A percentile compares a stretch with the other conserved stretches of the same genome.
These are phyloP conservation scores for Panaeolus papilionaceus DNA, from an alignment of 768 basidiomycete species.

Conservation along the genomic window DNA sequence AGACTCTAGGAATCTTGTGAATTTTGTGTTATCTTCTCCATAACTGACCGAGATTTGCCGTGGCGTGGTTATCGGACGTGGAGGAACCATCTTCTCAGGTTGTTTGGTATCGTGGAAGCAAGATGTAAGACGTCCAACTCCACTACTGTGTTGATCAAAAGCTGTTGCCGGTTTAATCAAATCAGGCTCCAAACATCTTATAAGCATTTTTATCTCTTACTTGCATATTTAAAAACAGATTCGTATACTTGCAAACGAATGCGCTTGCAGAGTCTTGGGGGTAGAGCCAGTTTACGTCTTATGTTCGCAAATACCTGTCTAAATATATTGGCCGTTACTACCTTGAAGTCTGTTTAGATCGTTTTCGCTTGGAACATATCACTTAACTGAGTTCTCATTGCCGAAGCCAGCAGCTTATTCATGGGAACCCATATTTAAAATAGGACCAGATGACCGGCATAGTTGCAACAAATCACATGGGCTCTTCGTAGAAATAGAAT, in stretches of 20 bases:
- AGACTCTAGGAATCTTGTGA: not conserved
- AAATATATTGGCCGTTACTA: not conserved
- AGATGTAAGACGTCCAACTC: not conserved
- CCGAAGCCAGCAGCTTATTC: conserved; percentile 4
- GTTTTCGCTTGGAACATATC: not conserved
- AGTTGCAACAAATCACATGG: not conserved
- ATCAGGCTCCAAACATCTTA: not conserved
- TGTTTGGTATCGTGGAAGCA: not conserved
- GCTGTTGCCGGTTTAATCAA: not conserved
- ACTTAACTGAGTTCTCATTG: not conserved
- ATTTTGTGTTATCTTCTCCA: not conserved
- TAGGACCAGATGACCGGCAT: not conserved
- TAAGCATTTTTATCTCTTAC: not conserved
- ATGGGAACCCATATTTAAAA: not conserved
- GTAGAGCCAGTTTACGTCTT: no score
- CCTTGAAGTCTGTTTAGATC: not conserved
- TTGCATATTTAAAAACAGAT: not conserved
- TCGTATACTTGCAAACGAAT: no score
- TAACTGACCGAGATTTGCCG: conserved; percentile 12
- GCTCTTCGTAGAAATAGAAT: not conserved
- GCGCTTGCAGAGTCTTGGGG: not conserved
- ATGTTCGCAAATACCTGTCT: not conserved
- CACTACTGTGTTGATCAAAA: conserved; percentile 1
- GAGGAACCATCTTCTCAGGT: conserved; percentile 9
- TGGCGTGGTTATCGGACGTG: not conserved